Base-by-base conservation (phyloP, 768 basidiomycete species). In the Gymnopilus dilepis region DNA sequence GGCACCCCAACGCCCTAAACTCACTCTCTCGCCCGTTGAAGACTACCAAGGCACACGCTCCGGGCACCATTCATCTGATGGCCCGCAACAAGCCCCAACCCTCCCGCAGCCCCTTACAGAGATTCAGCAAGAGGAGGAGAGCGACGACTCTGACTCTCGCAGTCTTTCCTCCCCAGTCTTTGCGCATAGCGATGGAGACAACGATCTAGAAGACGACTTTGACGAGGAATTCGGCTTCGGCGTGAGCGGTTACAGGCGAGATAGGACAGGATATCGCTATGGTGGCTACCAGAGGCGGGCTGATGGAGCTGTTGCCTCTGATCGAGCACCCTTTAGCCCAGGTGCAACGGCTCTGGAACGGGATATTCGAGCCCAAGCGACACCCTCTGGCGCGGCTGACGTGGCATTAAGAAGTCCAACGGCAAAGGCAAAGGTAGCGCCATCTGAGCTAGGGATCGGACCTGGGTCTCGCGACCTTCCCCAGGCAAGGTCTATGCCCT, bases 211-310 rank as follows among this genome's bases (percentile, higher is more conserved):
- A 21, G 61, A 64, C 31, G 59, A 62, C 12, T 53, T 59, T 9
- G 66, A 69, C 9, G 50, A 48, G 24, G 12, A 56, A 17, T 38
- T 56, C 19, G 59, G 64, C 31, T 42, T 42, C 51, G 42, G 45
- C 26, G 56, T 51, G 43, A 47, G n/a, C 21, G 34, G 26, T 56
- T 59, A 24, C 47, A 51, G 60, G 33, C 34, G 28, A 17, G 61
- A 70, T 34, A 26, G 56, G 13, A 57, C 52, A 13, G 73, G 72
- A 4, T 75, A 76, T 66, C 60, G 70, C 2, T 73, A 72, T 67
- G 73, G 72, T 45, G 69, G 72, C 56, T 54, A 63, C 56, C 22
- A 51, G 19, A 15, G 52, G 52, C 19, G 50, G 59, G 28, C 54
- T 41, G 47, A 55, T 30, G 55, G 43, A 33, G n/a, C n/a, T n/a